Evolutionary conservation across 2,329 filamentous ascomycete genomes (phyloP).

Genomic region (Alternaria alternata): DNA sequence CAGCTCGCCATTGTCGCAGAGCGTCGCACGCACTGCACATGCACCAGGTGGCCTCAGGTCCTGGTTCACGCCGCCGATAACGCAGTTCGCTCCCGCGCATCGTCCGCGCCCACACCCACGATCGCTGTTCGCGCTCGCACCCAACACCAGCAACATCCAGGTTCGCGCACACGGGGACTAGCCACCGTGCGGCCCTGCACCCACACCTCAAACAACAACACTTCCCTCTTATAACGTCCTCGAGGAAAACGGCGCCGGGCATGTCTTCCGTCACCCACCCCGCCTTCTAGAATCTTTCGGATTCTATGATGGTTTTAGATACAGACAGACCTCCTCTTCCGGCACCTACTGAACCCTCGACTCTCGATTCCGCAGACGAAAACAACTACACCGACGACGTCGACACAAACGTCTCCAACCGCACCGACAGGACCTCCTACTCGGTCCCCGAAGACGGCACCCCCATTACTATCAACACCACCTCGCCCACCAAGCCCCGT

Average conservation of each 20-base stretch:
- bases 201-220: constrained; percentile 10
- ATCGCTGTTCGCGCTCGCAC: constrained; percentile 14
- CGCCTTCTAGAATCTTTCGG: constrained; percentile 41
- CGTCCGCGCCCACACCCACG: constrained; percentile 8
- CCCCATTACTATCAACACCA: constrained; percentile 89
- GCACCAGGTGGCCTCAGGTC: not conserved
- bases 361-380: constrained; percentile 65
- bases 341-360: constrained; percentile 78
- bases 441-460: constrained; percentile 87
- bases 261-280: constrained; percentile 40
- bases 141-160: constrained; percentile 17
- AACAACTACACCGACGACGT: constrained; percentile 60
- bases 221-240: constrained; percentile 12
- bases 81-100: constrained; percentile 4
- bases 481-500: constrained; percentile 68
- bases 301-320: constrained; percentile 56
- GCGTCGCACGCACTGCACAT: constrained; percentile 15
- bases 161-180: constrained; percentile 37
- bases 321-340: constrained; percentile 70
- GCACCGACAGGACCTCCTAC: constrained; percentile 75
- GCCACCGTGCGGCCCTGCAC: constrained; percentile 30
- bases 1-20: constrained; percentile 24
- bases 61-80: not conserved
- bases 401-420: constrained; percentile 72
- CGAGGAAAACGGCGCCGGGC: constrained; percentile 31